Base-by-base conservation (phyloP, 169 alveolate species). In the Cryptosporidium baileyi region DNA sequence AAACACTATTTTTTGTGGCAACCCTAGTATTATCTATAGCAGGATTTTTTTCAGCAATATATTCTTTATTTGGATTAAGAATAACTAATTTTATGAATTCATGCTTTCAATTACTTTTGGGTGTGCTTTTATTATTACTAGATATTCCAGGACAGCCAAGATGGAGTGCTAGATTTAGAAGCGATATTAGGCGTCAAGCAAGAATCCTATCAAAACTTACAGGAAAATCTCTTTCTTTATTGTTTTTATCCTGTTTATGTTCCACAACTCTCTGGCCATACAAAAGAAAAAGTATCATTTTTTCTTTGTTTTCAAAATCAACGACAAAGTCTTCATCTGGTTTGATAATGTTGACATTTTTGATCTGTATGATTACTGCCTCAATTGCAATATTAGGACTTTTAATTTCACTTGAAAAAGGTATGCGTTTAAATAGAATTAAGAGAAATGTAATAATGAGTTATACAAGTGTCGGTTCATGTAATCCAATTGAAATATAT, bases 91-190 rank as follows among this genome's bases (percentile, higher is more conserved):
- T 92, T 59, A 90, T 91, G 30, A 91, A 88, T 44, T 90, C 93
- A 36, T 82, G 91, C 49, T 88, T 92, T 80, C 89, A 90, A 28
- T 80, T 90, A 34, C 26, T 92, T 24, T 91, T 93, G 82, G 95
- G 96, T 0, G 82, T 94, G 61, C 65, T 93, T 59, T 80, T 94
- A 91, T 90, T 94, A 94, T 89, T 94, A 22, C 88, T 94, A 40
- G 97, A 94, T 82, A 91, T 94, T 22, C 97, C 97, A 51, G 97
- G 97, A 22, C 93, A 94, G 22, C 97, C 97, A 13, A 90, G 96
- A 45, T 94, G 97, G 97, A 95, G 96, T 47, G 95, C 93, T 2
- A 93, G 92, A 61, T 93, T 93, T 88, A 93, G 97, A 57, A 60
- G 89, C 30, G 81, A 89, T 80, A 91, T 94, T 17, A 88, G 97